Evolutionary conservation across 768 basidiomycete genomes (phyloP).

Genomic region (Tubosaeta sp.): DNA sequence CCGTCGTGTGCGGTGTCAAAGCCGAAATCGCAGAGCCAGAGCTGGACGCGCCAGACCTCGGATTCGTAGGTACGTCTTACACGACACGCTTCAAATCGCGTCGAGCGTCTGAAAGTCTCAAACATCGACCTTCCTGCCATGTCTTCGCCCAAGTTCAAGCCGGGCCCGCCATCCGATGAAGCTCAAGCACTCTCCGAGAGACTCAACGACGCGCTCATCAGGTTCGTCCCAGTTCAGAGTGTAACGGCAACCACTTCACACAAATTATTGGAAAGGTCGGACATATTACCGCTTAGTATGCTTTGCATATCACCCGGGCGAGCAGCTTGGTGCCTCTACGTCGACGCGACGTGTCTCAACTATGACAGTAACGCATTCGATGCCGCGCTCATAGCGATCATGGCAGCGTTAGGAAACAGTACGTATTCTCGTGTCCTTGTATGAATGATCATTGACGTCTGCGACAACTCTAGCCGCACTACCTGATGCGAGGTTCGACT

Average conservation of each 20-base stretch:
- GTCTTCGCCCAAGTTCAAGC: slow-evolving; percentile 91
- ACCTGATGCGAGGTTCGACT: slow-evolving; percentile 68
- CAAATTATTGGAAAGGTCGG: slow-evolving; percentile 52
- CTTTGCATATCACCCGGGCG: slow-evolving; percentile 80
- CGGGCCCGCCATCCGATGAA: slow-evolving; percentile 92
- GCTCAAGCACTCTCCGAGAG: slow-evolving; percentile 87
- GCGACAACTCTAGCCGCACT: slow-evolving; percentile 47
- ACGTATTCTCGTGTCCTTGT: too few species aligned
- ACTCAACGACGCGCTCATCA: slow-evolving; percentile 70
- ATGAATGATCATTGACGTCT: too few species aligned
- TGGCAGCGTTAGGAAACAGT: slow-evolving; percentile 27
- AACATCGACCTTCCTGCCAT: slow-evolving; percentile 93
- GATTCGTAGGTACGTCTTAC: slow-evolving; percentile 69
- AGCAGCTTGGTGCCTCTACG: slow-evolving; percentile 89
- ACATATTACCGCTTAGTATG: slow-evolving; percentile 56
- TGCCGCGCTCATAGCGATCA: too few species aligned
- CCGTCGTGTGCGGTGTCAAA: slow-evolving; percentile 92
- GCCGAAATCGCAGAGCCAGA: slow-evolving; percentile 93
- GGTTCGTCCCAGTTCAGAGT: slow-evolving; percentile 40
- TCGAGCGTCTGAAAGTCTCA: slow-evolving; percentile 54
- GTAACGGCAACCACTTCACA: not conserved
- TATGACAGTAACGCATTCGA: slow-evolving; percentile 97
- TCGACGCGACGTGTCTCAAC: slow-evolving; percentile 94
- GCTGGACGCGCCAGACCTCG: slow-evolving; percentile 64
- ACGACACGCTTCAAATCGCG: not conserved